These are phyloP conservation scores for Solanum chmielewskii DNA, from an alignment of 257 asterid genomes.

Conservation along the genomic window DNA sequence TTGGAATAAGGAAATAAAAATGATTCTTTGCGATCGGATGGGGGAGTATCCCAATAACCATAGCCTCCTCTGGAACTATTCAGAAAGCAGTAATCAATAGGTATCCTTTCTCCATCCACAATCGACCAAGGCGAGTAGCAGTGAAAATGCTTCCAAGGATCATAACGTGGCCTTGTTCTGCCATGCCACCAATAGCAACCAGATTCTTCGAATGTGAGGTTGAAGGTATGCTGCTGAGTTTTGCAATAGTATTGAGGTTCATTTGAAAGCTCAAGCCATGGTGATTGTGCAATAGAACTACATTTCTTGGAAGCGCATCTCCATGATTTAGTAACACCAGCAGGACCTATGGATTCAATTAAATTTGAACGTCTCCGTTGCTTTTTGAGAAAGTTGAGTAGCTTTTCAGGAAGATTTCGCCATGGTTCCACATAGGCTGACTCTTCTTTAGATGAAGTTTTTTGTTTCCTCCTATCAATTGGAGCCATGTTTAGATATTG, in stretches of 20 bases:
- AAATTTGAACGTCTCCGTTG: background rate
- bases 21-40: background rate
- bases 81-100: background rate
- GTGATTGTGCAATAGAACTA: background rate
- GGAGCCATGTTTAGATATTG: background rate
- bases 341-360: background rate
- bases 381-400: background rate
- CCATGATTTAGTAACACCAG: constrained; percentile 1
- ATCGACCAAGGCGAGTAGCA: background rate
- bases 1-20: background rate
- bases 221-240: background rate
- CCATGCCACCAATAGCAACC: background rate
- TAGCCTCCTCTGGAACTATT: background rate
- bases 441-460: background rate
- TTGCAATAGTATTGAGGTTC: background rate
- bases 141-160: background rate
- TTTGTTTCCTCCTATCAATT: background rate
- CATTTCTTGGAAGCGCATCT: background rate
- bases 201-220: background rate
- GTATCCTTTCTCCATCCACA: background rate
- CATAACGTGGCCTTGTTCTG: background rate
- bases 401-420: background rate
- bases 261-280: background rate
- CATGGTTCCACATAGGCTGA: background rate
- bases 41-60: background rate